Evolutionary conservation across 345 rosid species (phyloP).

Genomic region (Hibiscus syriacus): DNA sequence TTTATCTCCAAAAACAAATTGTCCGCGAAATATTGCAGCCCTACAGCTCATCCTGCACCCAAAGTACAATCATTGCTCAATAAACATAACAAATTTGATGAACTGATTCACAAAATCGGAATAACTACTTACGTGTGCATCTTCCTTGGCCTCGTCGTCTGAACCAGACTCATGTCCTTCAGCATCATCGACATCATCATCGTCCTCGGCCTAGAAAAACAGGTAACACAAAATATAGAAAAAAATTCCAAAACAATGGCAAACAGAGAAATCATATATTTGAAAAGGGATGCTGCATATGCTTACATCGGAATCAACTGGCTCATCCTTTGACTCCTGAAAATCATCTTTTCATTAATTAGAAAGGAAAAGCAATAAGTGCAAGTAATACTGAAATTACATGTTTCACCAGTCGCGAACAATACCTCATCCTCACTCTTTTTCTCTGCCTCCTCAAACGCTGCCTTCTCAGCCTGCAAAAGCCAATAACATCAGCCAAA

Average conservation of each 20-base stretch:
- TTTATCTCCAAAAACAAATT: background rate
- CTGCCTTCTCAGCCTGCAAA: constrained; percentile 87
- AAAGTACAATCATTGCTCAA: background rate
- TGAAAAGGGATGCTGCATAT: background rate
- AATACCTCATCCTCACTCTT: constrained; percentile 80
- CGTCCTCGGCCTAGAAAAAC: constrained; percentile 57
- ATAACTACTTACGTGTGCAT: constrained; percentile 30
- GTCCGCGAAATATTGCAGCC: background rate
- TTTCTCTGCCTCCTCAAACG: constrained; percentile 91
- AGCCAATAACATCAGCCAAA: constrained; percentile 13
- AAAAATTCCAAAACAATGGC: background rate
- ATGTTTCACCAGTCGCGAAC: background rate
- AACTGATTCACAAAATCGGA: background rate
- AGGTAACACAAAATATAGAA: background rate
- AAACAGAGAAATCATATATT: background rate
- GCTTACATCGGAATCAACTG: constrained; percentile 74
- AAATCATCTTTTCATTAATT: background rate
- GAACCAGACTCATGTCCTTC: constrained; percentile 34
- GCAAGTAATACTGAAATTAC: background rate
- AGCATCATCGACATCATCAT: constrained; percentile 38
- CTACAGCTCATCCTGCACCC: constrained; percentile 80
- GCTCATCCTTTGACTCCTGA: constrained; percentile 69
- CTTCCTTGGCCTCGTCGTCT: constrained; percentile 28
- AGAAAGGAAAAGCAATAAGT: background rate
- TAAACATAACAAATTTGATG: background rate